Evolutionary conservation across 2,329 filamentous ascomycete species (phyloP).

Genomic region (Paracamarosporium sp.): DNA sequence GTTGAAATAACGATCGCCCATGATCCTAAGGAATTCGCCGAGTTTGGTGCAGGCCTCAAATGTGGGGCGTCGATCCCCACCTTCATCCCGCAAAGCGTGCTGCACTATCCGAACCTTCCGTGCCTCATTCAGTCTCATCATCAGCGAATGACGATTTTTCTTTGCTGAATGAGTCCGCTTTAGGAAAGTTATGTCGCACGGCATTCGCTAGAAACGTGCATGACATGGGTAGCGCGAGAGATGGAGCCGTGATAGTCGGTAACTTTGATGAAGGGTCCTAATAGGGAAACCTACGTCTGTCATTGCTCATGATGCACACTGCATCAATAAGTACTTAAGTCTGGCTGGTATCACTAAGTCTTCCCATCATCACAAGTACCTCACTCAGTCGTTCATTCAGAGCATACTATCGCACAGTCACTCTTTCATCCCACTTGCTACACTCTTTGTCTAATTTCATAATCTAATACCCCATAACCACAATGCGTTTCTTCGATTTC

Average conservation of each 20-base stretch:
- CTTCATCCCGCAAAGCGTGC: not conserved
- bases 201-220: not conserved
- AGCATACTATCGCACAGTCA: not conserved
- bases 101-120: not conserved
- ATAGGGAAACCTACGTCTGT: not conserved
- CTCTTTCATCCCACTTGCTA: slow-evolving; percentile 1
- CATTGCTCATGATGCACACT: not conserved
- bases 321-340: not conserved
- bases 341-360: not conserved
- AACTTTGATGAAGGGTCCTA: slow-evolving; percentile 1
- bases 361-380: not conserved
- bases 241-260: not conserved
- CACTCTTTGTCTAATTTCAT: slow-evolving; percentile 3
- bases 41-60: not conserved
- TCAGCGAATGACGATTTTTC: not conserved
- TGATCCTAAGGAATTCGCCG: not conserved
- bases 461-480: slow-evolving; percentile 4
- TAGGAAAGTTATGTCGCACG: not conserved
- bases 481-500: slow-evolving; percentile 11
- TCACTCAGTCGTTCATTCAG: not conserved
- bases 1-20: not conserved
- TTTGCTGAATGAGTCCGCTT: not conserved
- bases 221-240: not conserved
- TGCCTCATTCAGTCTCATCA: not conserved
- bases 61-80: slow-evolving; percentile 3